Conservation (phyloP, 2,329 filamentous ascomycete species). For the Talaromyces islandicus region DNA sequence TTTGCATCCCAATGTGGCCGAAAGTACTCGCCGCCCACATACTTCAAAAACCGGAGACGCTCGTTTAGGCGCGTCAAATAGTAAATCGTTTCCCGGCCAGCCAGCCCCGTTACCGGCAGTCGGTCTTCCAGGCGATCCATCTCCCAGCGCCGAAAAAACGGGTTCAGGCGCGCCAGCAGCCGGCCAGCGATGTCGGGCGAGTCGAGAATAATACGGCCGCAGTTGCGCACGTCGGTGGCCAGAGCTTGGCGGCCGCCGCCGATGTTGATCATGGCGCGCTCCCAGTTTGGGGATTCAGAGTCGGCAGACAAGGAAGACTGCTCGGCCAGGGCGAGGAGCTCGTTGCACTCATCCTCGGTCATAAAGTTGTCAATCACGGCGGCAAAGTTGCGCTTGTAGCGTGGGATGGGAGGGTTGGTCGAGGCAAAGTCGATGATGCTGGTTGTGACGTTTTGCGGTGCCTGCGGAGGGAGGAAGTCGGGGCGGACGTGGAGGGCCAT, state of each 20-base stretch:
- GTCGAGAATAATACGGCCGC: constrained; percentile 75
- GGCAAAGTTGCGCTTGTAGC: constrained; percentile 53
- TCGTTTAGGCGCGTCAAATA: constrained; percentile 55
- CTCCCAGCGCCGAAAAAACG: constrained; percentile 44
- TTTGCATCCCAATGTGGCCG: constrained; percentile 62
- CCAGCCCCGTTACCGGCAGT: constrained; percentile 40
- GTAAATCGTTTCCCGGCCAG: constrained; percentile 34
- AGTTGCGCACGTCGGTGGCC: constrained; percentile 56
- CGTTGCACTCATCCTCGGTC: constrained; percentile 56
- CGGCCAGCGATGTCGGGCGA: constrained; percentile 54
- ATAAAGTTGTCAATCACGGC: constrained; percentile 60
- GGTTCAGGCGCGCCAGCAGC: constrained; percentile 54
- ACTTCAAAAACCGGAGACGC: constrained; percentile 68
- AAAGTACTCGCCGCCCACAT: constrained; percentile 68
- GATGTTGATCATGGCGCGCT: constrained; percentile 62
- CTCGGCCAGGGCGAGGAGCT: constrained; percentile 50
- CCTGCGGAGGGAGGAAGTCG: constrained; percentile 26
- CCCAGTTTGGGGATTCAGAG: constrained; percentile 50
- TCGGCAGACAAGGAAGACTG: constrained; percentile 25
- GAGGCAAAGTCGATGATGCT: constrained; percentile 50
- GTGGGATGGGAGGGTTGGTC: constrained; percentile 40
- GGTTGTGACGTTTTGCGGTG: constrained; percentile 41
- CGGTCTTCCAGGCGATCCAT: constrained; percentile 32
- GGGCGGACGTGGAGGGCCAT: not conserved
- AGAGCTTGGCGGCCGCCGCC: constrained; percentile 57